Conservation (phyloP, 2,329 filamentous ascomycete species). For the Ophiostoma quercus region DNA sequence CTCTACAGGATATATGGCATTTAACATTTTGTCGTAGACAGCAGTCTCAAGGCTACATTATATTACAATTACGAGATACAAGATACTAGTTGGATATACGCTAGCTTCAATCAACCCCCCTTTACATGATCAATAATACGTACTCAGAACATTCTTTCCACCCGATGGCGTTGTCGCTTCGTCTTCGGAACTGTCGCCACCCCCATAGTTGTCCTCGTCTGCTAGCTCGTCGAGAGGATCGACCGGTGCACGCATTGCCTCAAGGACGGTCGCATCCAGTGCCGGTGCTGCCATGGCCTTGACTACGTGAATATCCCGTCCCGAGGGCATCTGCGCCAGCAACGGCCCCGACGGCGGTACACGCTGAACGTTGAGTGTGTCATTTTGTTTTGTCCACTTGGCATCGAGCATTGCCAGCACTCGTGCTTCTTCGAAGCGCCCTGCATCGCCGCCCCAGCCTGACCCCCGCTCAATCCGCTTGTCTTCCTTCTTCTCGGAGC, state of each 20-base stretch:
- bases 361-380: slow-evolving; percentile 79
- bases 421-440: slow-evolving; percentile 74
- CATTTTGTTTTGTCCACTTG: slow-evolving; percentile 91
- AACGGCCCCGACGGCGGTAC: slow-evolving; percentile 69
- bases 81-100: background rate
- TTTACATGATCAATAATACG: background rate
- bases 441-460: slow-evolving; percentile 76
- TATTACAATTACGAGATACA: background rate
- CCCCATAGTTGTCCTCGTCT: slow-evolving; percentile 33
- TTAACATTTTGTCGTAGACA: background rate
- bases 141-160: background rate
- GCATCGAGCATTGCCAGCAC: slow-evolving; percentile 80
- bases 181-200: slow-evolving; percentile 41
- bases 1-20: background rate
- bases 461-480: slow-evolving; percentile 67
- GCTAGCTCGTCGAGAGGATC: slow-evolving; percentile 42
- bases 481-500: slow-evolving; percentile 71
- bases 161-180: slow-evolving; percentile 28
- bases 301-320: slow-evolving; percentile 74
- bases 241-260: slow-evolving; percentile 53
- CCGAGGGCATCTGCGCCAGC: slow-evolving; percentile 75
- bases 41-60: background rate
- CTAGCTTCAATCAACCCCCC: background rate
- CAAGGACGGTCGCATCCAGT: slow-evolving; percentile 61
- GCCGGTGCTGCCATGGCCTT: slow-evolving; percentile 61